Base-by-base conservation (phyloP, 208 protist genomes). In the Wallacemonas sp. region DNA sequence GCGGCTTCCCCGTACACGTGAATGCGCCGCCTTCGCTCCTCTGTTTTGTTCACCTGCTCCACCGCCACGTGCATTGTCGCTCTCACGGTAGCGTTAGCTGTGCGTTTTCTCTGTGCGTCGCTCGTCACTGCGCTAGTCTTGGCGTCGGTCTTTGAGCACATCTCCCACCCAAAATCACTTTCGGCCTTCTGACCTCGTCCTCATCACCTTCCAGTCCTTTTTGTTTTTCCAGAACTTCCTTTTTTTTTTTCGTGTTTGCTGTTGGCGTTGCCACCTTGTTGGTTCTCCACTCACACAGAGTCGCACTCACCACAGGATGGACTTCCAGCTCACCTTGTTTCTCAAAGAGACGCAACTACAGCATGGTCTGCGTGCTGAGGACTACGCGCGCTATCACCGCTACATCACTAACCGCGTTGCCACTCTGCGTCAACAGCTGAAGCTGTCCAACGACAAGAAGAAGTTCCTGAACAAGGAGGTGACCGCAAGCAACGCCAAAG, bases 311-410 rank as follows among this genome's bases (percentile, higher is more conserved):
- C 27, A 1, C n/a, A 12, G 12, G 27, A 76, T 90, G 45, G 79
- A 89, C 24, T 87, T 94, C 66, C 77, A 90, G 58, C 77, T 94
- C 44, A 82, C 73, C 8, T 60, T 80, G 13, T 88, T 90, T 52
- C 52, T 95, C 27, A 92, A 95, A 73, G 85, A 92, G 71, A 89
- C 79, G 22, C 89, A 95, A 66, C 74, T 95, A 42, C 89, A 95
- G 78, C 85, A 95, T 63, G 89, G 89, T 26, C 76, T 95, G 29
- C 85, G 89, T 21, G 76, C 78, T 2, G 83, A 92, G 73, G 84
- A 95, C 79, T 91, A 92, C 64, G 76, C 58, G 27, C 80, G 85
- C 33, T 95, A 95, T 59, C 85, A 89, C 61, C 71, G 73, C 63
- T 95, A 95, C 77, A 73, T 77, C 39, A 86, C 81, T 15, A 91